These are phyloP conservation scores for Emergomyces orientalis DNA, from an alignment of 2,329 filamentous ascomycete genomes.

Conservation along the genomic window DNA sequence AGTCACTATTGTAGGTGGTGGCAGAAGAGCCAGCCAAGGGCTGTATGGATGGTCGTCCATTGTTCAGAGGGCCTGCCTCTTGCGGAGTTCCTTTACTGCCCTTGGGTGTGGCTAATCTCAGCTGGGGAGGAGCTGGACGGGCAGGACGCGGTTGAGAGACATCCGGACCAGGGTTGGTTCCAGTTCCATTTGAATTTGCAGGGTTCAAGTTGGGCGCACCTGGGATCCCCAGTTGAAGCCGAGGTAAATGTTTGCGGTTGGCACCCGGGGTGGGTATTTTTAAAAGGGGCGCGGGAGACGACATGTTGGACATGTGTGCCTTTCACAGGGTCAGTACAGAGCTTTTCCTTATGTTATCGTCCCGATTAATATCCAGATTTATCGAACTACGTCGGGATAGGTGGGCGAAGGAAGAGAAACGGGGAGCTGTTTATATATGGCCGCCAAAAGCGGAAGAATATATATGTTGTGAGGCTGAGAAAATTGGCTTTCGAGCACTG, in stretches of 20 bases:
- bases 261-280: constrained; percentile 71
- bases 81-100: constrained; percentile 60
- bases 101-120: constrained; percentile 82
- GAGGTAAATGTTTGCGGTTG: constrained; percentile 55
- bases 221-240: constrained; percentile 82
- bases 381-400: background rate
- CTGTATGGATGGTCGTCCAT: constrained; percentile 48
- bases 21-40: constrained; percentile 49
- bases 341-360: background rate
- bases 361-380: background rate
- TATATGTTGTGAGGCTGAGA: background rate
- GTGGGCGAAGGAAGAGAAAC: no score
- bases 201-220: constrained; percentile 75
- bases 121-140: constrained; percentile 62
- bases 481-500: background rate
- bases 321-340: background rate
- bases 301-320: constrained; percentile 46
- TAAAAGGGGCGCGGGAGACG: constrained; percentile 68
- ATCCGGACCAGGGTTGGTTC: constrained; percentile 28
- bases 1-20: constrained; percentile 68
- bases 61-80: constrained; percentile 49
- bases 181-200: constrained; percentile 37
- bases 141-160: constrained; percentile 30
- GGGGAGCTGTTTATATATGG: background rate
- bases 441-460: background rate